Evolutionary conservation across 2,329 filamentous ascomycete species (phyloP), one percentile per base, ranked within the genome.

Genomic region (Ophiobolus disseminans): DNA sequence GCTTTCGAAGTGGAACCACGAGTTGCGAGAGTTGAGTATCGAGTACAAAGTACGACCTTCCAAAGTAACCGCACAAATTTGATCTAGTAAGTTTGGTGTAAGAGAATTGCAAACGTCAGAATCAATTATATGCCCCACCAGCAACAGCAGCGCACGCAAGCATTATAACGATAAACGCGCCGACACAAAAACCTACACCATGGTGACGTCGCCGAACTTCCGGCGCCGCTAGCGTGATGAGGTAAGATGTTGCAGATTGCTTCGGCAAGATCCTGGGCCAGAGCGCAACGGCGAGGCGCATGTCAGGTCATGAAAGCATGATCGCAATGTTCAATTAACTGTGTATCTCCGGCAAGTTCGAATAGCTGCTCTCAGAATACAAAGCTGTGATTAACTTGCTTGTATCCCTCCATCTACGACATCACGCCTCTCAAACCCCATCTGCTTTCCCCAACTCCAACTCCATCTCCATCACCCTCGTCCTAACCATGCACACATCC

Each of bases 201-300:
- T 69, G 48, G 68, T 72, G 69, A 72, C 69, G 69, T 72, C 68
- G 69, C 66, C 68, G 68, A 68, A 40, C 40, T 59, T 58, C 63
- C 65, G 50, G 50, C 55, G 51, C 59, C 59, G 60, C 49, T 62
- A 56, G 48, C 45, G 43, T 49, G 53, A 58, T 64, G 53, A 63
- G 58, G 60, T 62, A 62, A 63, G 48, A 47, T 44, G 41, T 41
- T 28, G n/a, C n/a, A n/a, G n/a, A n/a, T n/a, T n/a, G n/a, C n/a
- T 50, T 65, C 63, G 59, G 66, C 64, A 58, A 53, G 39, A 40
- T 56, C 52, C 53, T 60, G 63, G n/a, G n/a, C n/a, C n/a, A n/a
- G n/a, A n/a, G n/a, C n/a, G 32, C 39, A 31, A 9, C 16, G n/a
- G 17, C 9, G 10, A 34, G 16, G 20, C 43, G 25, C n/a, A 21